phyloP scores from a whole-genome alignment of 257 asterid genomes.

The Solanum sitiens region DNA sequence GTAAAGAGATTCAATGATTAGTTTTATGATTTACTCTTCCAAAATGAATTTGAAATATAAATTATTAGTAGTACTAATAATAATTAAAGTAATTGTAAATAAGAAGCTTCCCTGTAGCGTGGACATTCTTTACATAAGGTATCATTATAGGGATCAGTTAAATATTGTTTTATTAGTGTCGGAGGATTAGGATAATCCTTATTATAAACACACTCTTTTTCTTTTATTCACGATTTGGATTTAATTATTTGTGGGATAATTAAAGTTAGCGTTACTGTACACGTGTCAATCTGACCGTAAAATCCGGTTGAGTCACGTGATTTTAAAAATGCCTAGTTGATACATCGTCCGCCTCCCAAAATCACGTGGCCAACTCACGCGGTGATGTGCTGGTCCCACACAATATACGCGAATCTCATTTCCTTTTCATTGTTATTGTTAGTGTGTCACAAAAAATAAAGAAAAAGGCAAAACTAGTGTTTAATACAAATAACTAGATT shows the following conservation, averaged over 20 bases:
- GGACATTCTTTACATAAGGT: conserved; percentile 51
- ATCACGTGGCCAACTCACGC: conserved; percentile 93
- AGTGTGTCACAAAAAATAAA: no score
- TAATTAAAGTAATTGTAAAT: background rate
- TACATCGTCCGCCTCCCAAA: conserved; percentile 55
- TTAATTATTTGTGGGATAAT: background rate
- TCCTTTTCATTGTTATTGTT: background rate
- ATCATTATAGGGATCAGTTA: conserved; percentile 91
- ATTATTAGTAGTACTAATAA: background rate
- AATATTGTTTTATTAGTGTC: conserved; percentile 27
- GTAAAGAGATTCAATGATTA: conserved; percentile 12
- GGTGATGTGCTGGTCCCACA: conserved; percentile 27
- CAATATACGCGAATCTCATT: conserved; percentile 2
- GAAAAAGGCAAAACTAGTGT: background rate
- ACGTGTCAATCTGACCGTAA: conserved; percentile 33
- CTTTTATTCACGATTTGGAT: background rate
- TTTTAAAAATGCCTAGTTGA: conserved; percentile 41
- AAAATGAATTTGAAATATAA: background rate
- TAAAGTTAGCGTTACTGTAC: background rate
- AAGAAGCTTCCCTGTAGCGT: background rate
- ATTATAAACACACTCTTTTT: background rate
- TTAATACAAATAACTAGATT: background rate
- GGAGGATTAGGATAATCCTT: conserved; percentile 36
- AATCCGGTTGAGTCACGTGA: conserved; percentile 63
- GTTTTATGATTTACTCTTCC: background rate